phyloP scores from a whole-genome alignment of 306 rosid genomes.

The Macrotyloma uniflorum region DNA sequence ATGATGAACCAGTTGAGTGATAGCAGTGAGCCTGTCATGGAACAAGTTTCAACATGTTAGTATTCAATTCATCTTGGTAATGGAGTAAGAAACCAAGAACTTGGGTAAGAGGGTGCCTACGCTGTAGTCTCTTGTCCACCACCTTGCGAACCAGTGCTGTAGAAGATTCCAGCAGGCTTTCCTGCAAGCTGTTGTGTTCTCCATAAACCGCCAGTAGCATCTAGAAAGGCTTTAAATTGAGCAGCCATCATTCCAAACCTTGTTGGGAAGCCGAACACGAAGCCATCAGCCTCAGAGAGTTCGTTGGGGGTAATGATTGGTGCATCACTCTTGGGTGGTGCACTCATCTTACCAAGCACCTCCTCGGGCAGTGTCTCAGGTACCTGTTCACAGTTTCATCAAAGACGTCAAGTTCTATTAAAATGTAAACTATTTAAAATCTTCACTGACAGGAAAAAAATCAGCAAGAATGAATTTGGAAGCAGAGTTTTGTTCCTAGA shows the following conservation, averaged over 20 bases:
- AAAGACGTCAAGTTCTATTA: slow-evolving; percentile 20
- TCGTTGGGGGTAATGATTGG: slow-evolving; percentile 73
- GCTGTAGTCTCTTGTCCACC: slow-evolving; percentile 99
- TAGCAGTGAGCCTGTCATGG: slow-evolving; percentile 80
- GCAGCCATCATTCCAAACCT: slow-evolving; percentile 99
- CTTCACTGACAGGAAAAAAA: neutral
- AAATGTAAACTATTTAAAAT: neutral
- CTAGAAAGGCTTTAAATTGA: slow-evolving; percentile 90
- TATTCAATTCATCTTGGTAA: neutral
- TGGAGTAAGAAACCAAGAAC: neutral
- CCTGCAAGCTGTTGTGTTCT: slow-evolving; percentile 91
- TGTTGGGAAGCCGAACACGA: slow-evolving; percentile 90
- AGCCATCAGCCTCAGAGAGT: slow-evolving; percentile 87
- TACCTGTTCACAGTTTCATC: slow-evolving; percentile 57
- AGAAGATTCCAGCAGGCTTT: slow-evolving; percentile 93
- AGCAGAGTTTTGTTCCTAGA: neutral
- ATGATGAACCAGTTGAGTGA: slow-evolving; percentile 94
- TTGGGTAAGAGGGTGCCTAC: slow-evolving; percentile 51
- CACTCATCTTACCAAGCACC: slow-evolving; percentile 92
- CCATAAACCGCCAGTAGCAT: slow-evolving; percentile 92
- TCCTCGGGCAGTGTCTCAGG: slow-evolving; percentile 79
- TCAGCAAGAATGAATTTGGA: slow-evolving; percentile 11
- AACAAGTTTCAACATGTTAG: slow-evolving; percentile 8
- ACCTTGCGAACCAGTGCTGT: slow-evolving; percentile 95
- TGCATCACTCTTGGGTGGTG: slow-evolving; percentile 89